Conservation (phyloP, 331 rosid genomes). For the Ulmus americana region DNA sequence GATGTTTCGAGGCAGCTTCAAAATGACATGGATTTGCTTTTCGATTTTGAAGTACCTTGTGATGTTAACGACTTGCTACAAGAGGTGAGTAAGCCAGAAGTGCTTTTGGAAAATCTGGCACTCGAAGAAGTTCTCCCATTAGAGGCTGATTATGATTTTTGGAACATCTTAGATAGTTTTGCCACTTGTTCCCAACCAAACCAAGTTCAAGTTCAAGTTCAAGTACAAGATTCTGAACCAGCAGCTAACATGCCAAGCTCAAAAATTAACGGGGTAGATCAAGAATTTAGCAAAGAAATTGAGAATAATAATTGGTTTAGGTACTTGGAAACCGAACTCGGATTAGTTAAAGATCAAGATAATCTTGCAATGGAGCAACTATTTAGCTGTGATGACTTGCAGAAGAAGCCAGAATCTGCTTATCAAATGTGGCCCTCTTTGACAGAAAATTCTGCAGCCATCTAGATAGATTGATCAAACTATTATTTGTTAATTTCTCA, state of each 20-base stretch:
- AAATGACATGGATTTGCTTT: conserved; percentile 23
- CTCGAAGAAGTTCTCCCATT: conserved; percentile 27
- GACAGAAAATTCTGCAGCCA: conserved; percentile 20
- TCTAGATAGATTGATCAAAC: conserved; percentile 8
- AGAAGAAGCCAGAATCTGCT: conserved; percentile 19
- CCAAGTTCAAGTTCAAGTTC: conserved; percentile 16
- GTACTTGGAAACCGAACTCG: conserved; percentile 53
- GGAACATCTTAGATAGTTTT: conserved; percentile 51
- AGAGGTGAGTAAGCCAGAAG: conserved; percentile 3
- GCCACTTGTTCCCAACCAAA: conserved; percentile 22
- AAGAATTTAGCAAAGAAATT: not conserved
- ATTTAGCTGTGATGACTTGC: conserved; percentile 24
- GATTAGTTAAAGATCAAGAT: conserved; percentile 22
- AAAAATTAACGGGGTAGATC: conserved; percentile 5
- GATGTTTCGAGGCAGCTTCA: conserved; percentile 8
- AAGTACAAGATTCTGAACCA: conserved; percentile 6
- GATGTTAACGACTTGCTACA: conserved; percentile 14
- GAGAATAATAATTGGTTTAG: conserved; percentile 43
- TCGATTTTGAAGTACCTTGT: conserved; percentile 25
- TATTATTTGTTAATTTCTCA: conserved; percentile 3
- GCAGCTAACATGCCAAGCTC: conserved; percentile 16
- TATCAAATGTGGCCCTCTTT: conserved; percentile 36
- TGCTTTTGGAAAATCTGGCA: no score
- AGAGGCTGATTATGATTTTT: conserved; percentile 52
- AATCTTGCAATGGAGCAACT: conserved; percentile 21